Percentiles rank a stretch among this genome's conserved stretches.
These are phyloP conservation scores for Pseudonitzschia delicatissima DNA, from an alignment of 108 stramenopile species.

Conservation along the genomic window DNA sequence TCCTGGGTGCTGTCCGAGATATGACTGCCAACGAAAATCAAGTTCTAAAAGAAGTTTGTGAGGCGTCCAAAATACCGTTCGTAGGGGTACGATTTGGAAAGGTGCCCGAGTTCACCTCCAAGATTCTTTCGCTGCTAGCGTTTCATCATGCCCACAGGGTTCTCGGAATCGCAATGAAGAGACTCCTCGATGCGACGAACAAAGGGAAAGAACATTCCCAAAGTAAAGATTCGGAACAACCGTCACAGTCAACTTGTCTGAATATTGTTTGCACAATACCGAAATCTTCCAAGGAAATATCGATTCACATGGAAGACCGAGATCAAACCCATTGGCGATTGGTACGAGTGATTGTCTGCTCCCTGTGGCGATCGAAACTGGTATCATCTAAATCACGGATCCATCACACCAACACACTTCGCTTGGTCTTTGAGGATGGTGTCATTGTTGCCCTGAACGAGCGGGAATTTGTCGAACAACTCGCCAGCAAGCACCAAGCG, in stretches of 20 bases:
- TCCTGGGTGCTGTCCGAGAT: constrained; percentile 75
- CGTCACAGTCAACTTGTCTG: constrained; percentile 28
- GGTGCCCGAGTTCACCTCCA: constrained; percentile 75
- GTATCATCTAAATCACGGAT: neutral
- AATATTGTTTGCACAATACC: constrained; percentile 54
- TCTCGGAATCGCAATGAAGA: constrained; percentile 30
- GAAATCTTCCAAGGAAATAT: constrained; percentile 28
- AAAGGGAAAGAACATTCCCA: neutral
- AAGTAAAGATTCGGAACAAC: neutral
- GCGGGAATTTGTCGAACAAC: constrained; percentile 44
- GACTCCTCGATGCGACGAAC: constrained; percentile 20
- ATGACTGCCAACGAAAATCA: constrained; percentile 57
- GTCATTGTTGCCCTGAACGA: constrained; percentile 41
- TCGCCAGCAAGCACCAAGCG: constrained; percentile 73
- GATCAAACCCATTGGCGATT: constrained; percentile 61
- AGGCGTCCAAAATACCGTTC: constrained; percentile 31
- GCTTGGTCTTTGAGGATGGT: constrained; percentile 60
- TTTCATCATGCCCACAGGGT: constrained; percentile 46
- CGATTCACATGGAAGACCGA: constrained; percentile 35
- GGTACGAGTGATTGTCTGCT: constrained; percentile 61
- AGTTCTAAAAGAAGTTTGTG: constrained; percentile 43
- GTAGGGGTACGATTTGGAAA: constrained; percentile 62
- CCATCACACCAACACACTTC: constrained; percentile 36
- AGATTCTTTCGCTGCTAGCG: constrained; percentile 64
- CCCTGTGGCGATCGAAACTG: constrained; percentile 69